Base-by-base conservation (phyloP, 2,329 filamentous ascomycete species). In the Scopulariopsis brevicaulis region DNA sequence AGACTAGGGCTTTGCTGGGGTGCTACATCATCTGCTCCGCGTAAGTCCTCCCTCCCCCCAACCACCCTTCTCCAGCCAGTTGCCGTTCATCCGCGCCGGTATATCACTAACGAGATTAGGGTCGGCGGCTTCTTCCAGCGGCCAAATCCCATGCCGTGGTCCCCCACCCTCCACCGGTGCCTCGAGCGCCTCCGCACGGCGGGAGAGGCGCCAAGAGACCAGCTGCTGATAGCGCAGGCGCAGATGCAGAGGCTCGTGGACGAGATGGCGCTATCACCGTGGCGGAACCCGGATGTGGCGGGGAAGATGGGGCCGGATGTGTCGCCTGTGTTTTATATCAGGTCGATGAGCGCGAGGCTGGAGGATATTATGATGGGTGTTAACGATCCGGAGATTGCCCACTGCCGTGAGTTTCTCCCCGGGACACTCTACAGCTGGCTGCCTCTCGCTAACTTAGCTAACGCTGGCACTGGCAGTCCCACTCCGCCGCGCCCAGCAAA, bases 101-200 rank as follows among this genome's bases (percentile, higher is more conserved):
- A 14, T 40, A 6, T n/a, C 18, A 46, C 67, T 3, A 60, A 25
- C 63, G 7, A 59, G 59, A 10, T 37, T 48, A 57, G 74, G 70
- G 66, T 67, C 58, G 66, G 70, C 54, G 69, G 65, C 2, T 76
- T 70, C 56, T 68, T 80, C 15, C 74, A 74, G 25, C 74, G 75
- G 53, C 71, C 75, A 55, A 80, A 84, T 56, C 64, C 74, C 1
- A 69, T 85, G 54, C 72, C 70, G 2, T 87, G 83, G 83, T 83
- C 77, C 0, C 62, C 76, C 1, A 76, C 83, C 56, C 77, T 86
- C 71, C 81, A 84, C 34, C 80, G 84, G 40, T 80, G 76, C 40
- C 68, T 85, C 1, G 66, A 72, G 4, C 62, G 73, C 1, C 68
- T 86, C 0, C 68, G 71, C 4, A 68, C 73, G 18, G 68, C 73